phyloP scores from a whole-genome alignment of 345 rosid genomes.

The Eucalyptus sp. region DNA sequence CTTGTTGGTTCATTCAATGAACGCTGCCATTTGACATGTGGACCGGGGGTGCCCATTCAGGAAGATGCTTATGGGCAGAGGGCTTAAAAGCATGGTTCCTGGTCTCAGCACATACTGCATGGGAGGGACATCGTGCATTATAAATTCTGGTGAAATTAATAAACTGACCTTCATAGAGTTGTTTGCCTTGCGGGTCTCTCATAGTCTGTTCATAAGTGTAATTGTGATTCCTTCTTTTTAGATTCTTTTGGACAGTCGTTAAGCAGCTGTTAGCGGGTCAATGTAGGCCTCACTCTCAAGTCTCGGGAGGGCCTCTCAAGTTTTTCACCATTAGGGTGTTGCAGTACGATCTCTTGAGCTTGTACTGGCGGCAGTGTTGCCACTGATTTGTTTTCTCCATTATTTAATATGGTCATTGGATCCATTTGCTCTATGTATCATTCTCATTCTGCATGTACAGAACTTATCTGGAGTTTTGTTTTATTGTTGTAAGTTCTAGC shows the following conservation, averaged over 20 bases:
- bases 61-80: conserved; percentile 49
- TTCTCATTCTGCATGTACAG: background rate
- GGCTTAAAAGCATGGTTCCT: conserved; percentile 8
- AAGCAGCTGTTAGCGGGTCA: background rate
- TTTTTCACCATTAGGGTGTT: background rate
- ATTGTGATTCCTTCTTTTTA: background rate
- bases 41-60: conserved; percentile 52
- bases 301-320: background rate
- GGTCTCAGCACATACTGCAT: background rate
- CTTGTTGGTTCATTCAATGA: conserved; percentile 67
- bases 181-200: background rate
- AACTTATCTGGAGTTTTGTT: background rate
- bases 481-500: background rate
- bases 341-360: background rate
- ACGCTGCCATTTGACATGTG: conserved; percentile 65
- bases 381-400: background rate
- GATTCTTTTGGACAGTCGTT: background rate
- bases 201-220: background rate
- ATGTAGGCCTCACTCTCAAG: background rate
- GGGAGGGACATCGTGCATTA: background rate
- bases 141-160: background rate
- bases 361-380: background rate
- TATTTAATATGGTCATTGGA: background rate
- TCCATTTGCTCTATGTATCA: background rate
- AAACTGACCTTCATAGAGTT: background rate